Evolutionary conservation across 2,329 filamentous ascomycete genomes (phyloP).

Genomic region (Venturia asperata): DNA sequence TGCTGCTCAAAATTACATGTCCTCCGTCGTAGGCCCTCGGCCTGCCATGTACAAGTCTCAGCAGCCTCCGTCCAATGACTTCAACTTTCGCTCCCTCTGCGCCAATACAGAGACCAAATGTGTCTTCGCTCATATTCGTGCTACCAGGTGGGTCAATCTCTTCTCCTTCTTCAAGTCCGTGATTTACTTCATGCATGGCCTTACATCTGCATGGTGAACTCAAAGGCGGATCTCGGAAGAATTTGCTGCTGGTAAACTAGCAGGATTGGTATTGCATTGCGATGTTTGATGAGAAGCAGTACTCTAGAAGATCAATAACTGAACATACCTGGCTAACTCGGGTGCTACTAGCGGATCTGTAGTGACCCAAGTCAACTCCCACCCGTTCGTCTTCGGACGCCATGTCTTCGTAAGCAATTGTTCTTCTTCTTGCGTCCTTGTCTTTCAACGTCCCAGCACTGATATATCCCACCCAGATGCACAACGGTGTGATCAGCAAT

Average conservation of each 20-base stretch:
- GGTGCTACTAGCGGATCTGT: constrained; percentile 43
- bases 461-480: constrained; percentile 35
- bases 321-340: constrained; percentile 42
- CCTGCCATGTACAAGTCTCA: constrained; percentile 48
- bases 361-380: constrained; percentile 44
- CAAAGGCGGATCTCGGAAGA: too few relatives aligned
- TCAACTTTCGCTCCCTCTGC: constrained; percentile 48
- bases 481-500: constrained; percentile 46
- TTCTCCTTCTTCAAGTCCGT: too few relatives aligned
- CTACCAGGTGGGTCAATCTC: constrained; percentile 24
- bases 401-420: constrained; percentile 35
- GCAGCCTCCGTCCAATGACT: constrained; percentile 46
- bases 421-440: background rate
- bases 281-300: too few relatives aligned
- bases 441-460: background rate
- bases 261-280: too few relatives aligned
- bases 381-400: constrained; percentile 49
- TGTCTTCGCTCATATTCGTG: constrained; percentile 49
- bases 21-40: constrained; percentile 32
- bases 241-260: too few relatives aligned
- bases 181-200: too few relatives aligned
- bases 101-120: constrained; percentile 44
- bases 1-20: constrained; percentile 24
- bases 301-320: too few relatives aligned
- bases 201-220: too few relatives aligned